Percentiles rank a stretch among this genome's conserved stretches.
Conservation (phyloP, 208 protist genomes). For the Borovskyia barvae region DNA sequence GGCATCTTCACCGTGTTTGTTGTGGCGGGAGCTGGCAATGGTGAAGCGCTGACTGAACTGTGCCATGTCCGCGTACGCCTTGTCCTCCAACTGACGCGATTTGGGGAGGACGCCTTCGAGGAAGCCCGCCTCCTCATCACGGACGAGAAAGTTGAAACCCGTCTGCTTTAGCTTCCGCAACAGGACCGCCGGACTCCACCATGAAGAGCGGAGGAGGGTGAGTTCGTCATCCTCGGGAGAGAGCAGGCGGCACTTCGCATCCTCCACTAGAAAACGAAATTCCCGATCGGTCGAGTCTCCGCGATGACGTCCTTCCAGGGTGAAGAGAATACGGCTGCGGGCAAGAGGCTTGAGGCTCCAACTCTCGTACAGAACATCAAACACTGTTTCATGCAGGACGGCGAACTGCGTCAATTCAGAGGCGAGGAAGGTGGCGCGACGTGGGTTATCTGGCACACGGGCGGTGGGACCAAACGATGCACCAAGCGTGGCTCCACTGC, state of each 20-base stretch:
- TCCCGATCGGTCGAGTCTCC: conserved; percentile 84
- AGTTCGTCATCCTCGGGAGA: conserved; percentile 81
- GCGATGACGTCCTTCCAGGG: conserved; percentile 72
- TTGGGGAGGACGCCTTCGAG: conserved; percentile 74
- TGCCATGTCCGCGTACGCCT: conserved; percentile 87
- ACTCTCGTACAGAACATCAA: conserved; percentile 87
- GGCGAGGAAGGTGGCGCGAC: conserved; percentile 66
- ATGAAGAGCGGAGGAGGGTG: conserved; percentile 49
- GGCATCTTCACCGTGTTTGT: conserved; percentile 82
- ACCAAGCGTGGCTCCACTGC: conserved; percentile 69
- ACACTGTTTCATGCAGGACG: conserved; percentile 88
- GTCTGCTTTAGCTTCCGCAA: conserved; percentile 74
- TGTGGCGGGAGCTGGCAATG: conserved; percentile 79
- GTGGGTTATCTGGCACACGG: conserved; percentile 29
- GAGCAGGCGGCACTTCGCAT: conserved; percentile 77
- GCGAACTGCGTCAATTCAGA: conserved; percentile 84
- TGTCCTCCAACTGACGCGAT: conserved; percentile 61
- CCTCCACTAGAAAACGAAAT: conserved; percentile 79
- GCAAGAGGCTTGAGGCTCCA: conserved; percentile 79
- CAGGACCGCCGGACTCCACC: conserved; percentile 75
- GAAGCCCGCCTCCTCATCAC: conserved; percentile 72
- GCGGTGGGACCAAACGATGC: conserved; percentile 33
- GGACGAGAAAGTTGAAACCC: conserved; percentile 87
- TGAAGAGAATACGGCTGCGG: conserved; percentile 68
- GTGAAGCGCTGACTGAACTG: conserved; percentile 81